Evolutionary conservation across 306 rosid species (phyloP).

Genomic region (Begonia loranthoides): DNA sequence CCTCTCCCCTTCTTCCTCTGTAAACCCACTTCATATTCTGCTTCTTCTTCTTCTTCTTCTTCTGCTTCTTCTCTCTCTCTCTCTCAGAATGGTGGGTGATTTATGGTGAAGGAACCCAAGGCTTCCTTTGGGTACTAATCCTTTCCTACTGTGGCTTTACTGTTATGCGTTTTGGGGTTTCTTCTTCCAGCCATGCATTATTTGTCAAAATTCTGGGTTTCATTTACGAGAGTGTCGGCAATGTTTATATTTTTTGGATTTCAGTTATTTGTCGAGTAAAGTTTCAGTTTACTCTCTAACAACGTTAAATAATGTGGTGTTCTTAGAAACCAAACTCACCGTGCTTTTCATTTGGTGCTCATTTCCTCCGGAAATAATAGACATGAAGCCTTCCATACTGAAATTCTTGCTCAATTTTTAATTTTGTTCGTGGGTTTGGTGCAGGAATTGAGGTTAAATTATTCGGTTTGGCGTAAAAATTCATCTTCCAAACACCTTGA

Average conservation of each 20-base stretch:
- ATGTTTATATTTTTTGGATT: too few relatives aligned
- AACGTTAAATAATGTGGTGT: too few relatives aligned
- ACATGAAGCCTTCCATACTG: not conserved
- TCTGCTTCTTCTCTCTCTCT: not conserved
- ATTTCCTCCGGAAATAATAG: too few relatives aligned
- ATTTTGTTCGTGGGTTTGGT: not conserved
- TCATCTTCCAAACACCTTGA: not conserved
- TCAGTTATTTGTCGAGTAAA: too few relatives aligned
- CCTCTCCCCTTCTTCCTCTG: slow-evolving; percentile 3
- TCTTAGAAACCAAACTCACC: too few relatives aligned
- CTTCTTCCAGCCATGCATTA: not conserved
- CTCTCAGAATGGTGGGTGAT: not conserved
- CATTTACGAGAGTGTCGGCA: too few relatives aligned
- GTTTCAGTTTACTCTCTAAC: too few relatives aligned
- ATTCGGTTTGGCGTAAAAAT: not conserved
- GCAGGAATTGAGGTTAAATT: not conserved
- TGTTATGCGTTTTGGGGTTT: not conserved
- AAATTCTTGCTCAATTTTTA: not conserved
- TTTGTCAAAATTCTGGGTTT: too few relatives aligned
- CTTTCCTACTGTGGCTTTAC: not conserved
- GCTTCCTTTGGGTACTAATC: not conserved
- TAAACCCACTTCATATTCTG: not conserved
- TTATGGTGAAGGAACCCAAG: not conserved
- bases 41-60: slow-evolving; percentile 13
- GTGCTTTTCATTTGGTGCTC: too few relatives aligned